Percentiles rank a stretch among this genome's conserved stretches.
Conservation (phyloP, 1,284 basidiomycete genomes). For the Blastosporella zonata region DNA sequence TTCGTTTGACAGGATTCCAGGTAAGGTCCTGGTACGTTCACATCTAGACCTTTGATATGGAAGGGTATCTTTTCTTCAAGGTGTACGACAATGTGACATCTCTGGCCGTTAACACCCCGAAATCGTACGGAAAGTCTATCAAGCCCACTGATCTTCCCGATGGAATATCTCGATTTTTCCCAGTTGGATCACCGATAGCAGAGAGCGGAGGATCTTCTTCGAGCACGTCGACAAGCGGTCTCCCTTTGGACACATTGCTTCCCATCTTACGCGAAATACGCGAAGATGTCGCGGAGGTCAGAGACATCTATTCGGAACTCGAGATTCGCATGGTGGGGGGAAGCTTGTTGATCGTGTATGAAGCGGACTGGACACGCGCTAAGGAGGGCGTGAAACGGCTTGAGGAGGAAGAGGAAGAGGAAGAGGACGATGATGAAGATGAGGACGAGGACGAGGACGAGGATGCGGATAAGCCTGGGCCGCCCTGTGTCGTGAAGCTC, state of each 20-base stretch:
- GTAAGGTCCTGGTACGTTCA: not conserved
- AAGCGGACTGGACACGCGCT: conserved; percentile 56
- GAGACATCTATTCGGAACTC: conserved; percentile 46
- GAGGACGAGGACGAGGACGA: conserved; percentile 38
- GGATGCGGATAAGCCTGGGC: conserved; percentile 35
- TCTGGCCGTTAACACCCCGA: conserved; percentile 62
- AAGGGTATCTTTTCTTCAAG: conserved; percentile 2
- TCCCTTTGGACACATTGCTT: conserved; percentile 55
- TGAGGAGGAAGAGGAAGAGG: conserved; percentile 33
- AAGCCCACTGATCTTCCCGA: conserved; percentile 63
- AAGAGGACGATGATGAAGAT: conserved; percentile 35
- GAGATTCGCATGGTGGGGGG: conserved; percentile 83
- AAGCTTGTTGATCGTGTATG: conserved; percentile 83
- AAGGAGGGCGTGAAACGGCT: conserved; percentile 35
- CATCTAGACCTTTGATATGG: not conserved
- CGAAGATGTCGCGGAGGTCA: conserved; percentile 56
- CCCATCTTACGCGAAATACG: conserved; percentile 61
- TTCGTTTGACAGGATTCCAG: conserved; percentile 81
- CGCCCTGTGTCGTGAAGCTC: conserved; percentile 68
- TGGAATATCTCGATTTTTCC: conserved; percentile 81
- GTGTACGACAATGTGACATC: conserved; percentile 67
- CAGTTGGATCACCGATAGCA: conserved; percentile 34
- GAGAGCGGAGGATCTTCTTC: conserved; percentile 2
- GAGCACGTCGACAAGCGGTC: conserved; percentile 34
- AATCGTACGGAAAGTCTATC: conserved; percentile 81